A percentile compares a stretch with the other conserved stretches of the same genome.
Evolutionary conservation across 306 rosid genomes (phyloP).

Genomic region (Prunus mume): DNA sequence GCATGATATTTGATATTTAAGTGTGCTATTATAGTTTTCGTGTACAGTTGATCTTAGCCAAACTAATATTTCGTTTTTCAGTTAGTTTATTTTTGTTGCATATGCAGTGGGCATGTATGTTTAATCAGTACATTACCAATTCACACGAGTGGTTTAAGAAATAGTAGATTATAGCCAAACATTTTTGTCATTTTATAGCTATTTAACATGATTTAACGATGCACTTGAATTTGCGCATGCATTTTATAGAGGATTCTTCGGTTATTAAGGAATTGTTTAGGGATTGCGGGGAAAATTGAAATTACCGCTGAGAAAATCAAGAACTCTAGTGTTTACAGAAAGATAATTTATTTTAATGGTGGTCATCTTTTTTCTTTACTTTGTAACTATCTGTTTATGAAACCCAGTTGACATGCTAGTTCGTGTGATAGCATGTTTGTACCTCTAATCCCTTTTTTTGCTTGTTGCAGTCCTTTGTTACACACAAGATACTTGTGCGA

Average conservation of each 20-base stretch:
- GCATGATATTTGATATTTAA: not conserved
- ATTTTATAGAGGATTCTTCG: no score
- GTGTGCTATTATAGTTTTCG: not conserved
- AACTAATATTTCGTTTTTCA: not conserved
- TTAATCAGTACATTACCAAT: not conserved
- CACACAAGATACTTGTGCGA: slow-evolving; percentile 66
- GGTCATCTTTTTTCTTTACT: not conserved
- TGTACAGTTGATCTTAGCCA: not conserved
- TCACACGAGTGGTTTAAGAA: not conserved
- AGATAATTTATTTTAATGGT: no score
- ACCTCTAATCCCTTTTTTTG: slow-evolving; percentile 15
- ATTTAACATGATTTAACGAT: no score
- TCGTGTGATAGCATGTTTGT: slow-evolving; percentile 20
- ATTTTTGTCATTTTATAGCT: no score
- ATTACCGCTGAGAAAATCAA: not conserved
- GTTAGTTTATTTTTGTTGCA: not conserved
- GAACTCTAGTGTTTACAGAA: not conserved
- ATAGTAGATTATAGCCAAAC: no score
- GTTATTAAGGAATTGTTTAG: no score
- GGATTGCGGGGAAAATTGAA: not conserved
- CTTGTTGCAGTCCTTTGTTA: slow-evolving; percentile 73
- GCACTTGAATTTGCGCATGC: no score
- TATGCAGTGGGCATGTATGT: not conserved
- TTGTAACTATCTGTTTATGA: not conserved
- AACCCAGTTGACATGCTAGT: not conserved